Conservation (phyloP, 805 yeast genomes). For the Phaffomyces thermotolerans region DNA sequence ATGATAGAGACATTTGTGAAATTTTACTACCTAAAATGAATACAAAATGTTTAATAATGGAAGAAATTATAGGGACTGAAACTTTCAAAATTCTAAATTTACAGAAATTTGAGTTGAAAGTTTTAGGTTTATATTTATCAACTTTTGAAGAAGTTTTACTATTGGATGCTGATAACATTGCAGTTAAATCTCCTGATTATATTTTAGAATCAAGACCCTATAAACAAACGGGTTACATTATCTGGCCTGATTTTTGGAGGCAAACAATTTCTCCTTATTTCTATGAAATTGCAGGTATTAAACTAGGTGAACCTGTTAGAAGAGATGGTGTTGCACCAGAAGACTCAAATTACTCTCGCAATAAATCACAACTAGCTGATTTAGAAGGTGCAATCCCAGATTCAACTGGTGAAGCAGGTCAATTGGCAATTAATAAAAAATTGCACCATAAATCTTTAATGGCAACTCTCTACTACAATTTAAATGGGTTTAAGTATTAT, state of each 20-base stretch:
- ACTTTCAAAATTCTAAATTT: slow-evolving; percentile 14
- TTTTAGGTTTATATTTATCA: slow-evolving; percentile 38
- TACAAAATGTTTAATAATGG: slow-evolving; percentile 36
- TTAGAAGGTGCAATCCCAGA: slow-evolving; percentile 61
- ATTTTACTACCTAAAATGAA: slow-evolving; percentile 32
- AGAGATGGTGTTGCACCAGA: slow-evolving; percentile 28
- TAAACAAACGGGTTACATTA: slow-evolving; percentile 37
- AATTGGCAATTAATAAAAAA: slow-evolving; percentile 54
- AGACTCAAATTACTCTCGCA: slow-evolving; percentile 29
- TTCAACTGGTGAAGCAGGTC: slow-evolving; percentile 69
- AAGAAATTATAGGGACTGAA: slow-evolving; percentile 28
- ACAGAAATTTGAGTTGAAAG: slow-evolving; percentile 23
- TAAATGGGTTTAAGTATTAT: slow-evolving; percentile 59
- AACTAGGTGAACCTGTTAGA: slow-evolving; percentile 32
- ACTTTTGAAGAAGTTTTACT: slow-evolving; percentile 38
- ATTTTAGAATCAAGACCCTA: slow-evolving; percentile 41
- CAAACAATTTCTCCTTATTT: slow-evolving; percentile 57
- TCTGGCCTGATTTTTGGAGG: slow-evolving; percentile 71
- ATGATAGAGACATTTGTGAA: slow-evolving; percentile 38
- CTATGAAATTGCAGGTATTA: slow-evolving; percentile 45
- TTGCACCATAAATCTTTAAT: slow-evolving; percentile 52
- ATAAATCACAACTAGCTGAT: slow-evolving; percentile 41
- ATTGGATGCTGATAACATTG: slow-evolving; percentile 42
- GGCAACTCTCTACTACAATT: slow-evolving; percentile 57
- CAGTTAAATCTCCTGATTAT: slow-evolving; percentile 39